Evolutionary conservation across 441 rosid species (phyloP).

Genomic region (Rhodomyrtus psidioides): DNA sequence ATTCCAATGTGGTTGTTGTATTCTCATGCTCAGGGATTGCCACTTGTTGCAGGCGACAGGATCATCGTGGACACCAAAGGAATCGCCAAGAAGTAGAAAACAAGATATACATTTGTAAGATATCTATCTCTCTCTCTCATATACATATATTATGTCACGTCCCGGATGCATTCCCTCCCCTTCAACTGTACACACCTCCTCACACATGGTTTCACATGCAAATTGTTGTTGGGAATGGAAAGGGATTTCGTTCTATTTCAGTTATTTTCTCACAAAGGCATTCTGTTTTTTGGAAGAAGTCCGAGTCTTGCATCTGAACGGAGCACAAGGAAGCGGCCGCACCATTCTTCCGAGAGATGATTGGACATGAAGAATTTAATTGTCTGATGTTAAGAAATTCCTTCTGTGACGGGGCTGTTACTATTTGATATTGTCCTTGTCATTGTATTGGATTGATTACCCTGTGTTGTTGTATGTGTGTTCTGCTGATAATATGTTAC

Average conservation of each 20-base stretch:
- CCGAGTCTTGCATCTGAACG: slow-evolving; percentile 18
- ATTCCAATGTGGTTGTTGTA: not conserved
- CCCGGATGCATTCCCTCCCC: not conserved
- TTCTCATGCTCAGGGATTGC: not conserved
- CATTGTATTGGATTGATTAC: not conserved
- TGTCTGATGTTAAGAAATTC: not conserved
- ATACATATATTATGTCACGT: too few species aligned
- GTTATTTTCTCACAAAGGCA: not conserved
- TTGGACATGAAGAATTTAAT: not conserved
- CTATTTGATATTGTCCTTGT: not conserved
- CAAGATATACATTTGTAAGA: slow-evolving; percentile 51
- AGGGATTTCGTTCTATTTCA: not conserved
- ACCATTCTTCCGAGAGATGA: slow-evolving; percentile 21
- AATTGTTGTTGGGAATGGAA: not conserved
- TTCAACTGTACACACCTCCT: not conserved
- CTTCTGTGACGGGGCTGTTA: not conserved
- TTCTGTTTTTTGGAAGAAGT: slow-evolving; percentile 22
- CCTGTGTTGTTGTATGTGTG: not conserved
- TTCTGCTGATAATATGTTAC: not conserved
- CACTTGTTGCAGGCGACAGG: slow-evolving; percentile 33
- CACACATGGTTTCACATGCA: not conserved
- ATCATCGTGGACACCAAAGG: slow-evolving; percentile 29
- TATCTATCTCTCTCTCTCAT: not conserved
- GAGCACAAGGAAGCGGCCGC: slow-evolving; percentile 27
- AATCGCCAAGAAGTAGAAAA: slow-evolving; percentile 40